Evolutionary conservation across 1,139 yeast genomes (phyloP).

Genomic region (Pichia cactophila): DNA sequence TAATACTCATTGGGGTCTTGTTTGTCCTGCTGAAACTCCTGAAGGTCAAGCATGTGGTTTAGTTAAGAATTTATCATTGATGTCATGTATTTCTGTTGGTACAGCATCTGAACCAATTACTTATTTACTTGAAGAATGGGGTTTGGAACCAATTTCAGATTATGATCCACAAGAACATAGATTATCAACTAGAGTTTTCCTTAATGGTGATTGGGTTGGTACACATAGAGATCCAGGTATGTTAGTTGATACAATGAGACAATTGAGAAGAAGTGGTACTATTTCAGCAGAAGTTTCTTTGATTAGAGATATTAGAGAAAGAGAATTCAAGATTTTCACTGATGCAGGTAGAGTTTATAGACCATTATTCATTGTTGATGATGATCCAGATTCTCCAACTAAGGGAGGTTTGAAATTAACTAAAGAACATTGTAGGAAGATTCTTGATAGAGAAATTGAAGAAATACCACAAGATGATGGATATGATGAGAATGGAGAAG

Average conservation of each 20-base stretch:
- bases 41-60: conserved; percentile 99
- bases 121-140: conserved; percentile 96
- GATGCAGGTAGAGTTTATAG: conserved; percentile 98
- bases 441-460: conserved; percentile 56
- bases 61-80: conserved; percentile 88
- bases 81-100: conserved; percentile 98
- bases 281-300: conserved; percentile 94
- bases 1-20: conserved; percentile 99
- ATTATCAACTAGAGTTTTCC: conserved; percentile 89
- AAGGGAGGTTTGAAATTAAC: conserved; percentile 75
- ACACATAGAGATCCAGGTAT: conserved; percentile 93
- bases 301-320: conserved; percentile 93
- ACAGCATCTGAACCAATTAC: conserved; percentile 93
- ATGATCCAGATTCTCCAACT: conserved; percentile 63
- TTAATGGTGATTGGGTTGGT: conserved; percentile 99
- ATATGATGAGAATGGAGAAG: conserved; percentile 47
- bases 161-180: conserved; percentile 90
- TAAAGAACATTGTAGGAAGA: conserved; percentile 72
- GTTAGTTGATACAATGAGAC: conserved; percentile 83
- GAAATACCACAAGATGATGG: conserved; percentile 38
- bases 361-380: conserved; percentile 86
- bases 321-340: conserved; percentile 90
- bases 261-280: conserved; percentile 91
- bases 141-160: conserved; percentile 96
- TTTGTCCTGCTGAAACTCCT: conserved; percentile 99